Evolutionary conservation across 1,284 basidiomycete genomes (phyloP).

Genomic region (Ustilago tritici): DNA sequence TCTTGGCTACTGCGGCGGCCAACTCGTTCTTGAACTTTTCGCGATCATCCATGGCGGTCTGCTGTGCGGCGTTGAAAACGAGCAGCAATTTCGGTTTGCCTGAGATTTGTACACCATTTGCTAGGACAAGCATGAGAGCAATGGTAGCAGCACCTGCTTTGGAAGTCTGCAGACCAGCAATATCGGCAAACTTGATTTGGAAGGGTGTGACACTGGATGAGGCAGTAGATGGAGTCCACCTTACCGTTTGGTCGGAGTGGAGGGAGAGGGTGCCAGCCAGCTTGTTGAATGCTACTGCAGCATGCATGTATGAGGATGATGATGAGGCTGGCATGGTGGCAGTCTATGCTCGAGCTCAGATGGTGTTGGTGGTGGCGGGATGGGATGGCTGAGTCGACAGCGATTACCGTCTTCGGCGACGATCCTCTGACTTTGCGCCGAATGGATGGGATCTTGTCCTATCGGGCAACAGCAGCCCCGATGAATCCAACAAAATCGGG

Average conservation of each 20-base stretch:
- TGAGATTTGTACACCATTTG: slow-evolving; percentile 42
- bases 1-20: slow-evolving; percentile 47
- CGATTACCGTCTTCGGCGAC: neutral
- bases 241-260: slow-evolving; percentile 28
- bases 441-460: neutral
- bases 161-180: slow-evolving; percentile 56
- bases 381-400: slow-evolving; percentile 1
- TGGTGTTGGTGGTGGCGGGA: slow-evolving; percentile 6
- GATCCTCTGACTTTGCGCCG: neutral
- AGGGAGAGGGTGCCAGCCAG: slow-evolving; percentile 55
- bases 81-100: slow-evolving; percentile 50
- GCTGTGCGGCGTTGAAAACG: slow-evolving; percentile 54
- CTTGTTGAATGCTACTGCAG: slow-evolving; percentile 55
- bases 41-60: slow-evolving; percentile 48
- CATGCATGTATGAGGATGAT: slow-evolving; percentile 45
- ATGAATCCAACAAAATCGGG: neutral
- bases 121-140: slow-evolving; percentile 57
- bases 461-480: neutral
- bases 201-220: slow-evolving; percentile 45
- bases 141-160: slow-evolving; percentile 58
- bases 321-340: slow-evolving; percentile 38
- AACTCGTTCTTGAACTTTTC: slow-evolving; percentile 60
- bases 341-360: neutral
- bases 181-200: slow-evolving; percentile 35
- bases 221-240: slow-evolving; percentile 53